Evolutionary conservation across 75 land plant species (phyloP), one percentile per base, ranked within the genome.

Genomic region (Chamaecyparis obtusa): DNA sequence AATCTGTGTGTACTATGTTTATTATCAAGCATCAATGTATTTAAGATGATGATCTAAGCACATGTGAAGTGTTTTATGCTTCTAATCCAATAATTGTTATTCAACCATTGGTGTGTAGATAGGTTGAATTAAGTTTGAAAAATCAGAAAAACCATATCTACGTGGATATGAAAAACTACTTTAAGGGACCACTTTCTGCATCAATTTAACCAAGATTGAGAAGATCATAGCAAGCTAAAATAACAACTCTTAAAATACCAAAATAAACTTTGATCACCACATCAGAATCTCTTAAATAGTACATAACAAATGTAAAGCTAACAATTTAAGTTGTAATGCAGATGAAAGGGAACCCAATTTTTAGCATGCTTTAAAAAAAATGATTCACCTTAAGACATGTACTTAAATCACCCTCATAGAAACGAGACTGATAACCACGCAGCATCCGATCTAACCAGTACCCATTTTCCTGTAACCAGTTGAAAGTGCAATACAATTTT

Each of bases 371-470:
- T 9, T 11, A 32, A 44, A 56, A 44, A 56, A 9, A 88, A 35
- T 35, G 9, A 37, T 60, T 72, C 88, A 88, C 93, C 93, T 91
- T 87, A 79, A 95, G 96, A 72, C 96, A 93, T 64, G 91, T 85
- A 60, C 87, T 92, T 64, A 95, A 83, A 86, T 97, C 95, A 49
- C 99, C 99, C 79, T 89, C 83, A 85, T 98, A 98, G 15, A 92
- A 71, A 86, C 99, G 92, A 80, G 99, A 97, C 83, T 98, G 99
- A 87, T 98, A 98, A 86, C 97, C 94, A 51, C 97, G 94, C 56
- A 96, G 75, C 75, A 98, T 93, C n/a, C 97, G 92, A 72, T 97
- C 99, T 57, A 98, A 87, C 99, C 99, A 98, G 83, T 97, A 95
- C 39, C 93, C 93, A 84, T 98, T 98, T 88, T 98, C 99, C 99